These are phyloP conservation scores for Thelonectria olida DNA, from an alignment of 2,329 filamentous ascomycete genomes.

Conservation along the genomic window DNA sequence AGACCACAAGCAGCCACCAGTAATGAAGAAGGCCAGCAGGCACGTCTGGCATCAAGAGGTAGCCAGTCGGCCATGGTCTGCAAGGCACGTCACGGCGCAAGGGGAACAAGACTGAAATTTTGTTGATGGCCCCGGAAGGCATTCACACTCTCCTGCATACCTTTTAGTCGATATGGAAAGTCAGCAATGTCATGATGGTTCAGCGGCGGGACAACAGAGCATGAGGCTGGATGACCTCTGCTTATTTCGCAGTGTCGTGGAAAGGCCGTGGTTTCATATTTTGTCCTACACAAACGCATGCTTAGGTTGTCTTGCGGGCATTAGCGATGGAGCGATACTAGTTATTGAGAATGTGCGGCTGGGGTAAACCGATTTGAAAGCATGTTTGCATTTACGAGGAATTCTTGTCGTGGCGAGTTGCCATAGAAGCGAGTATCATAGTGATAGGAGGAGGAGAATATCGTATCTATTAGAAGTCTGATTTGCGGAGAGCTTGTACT, in stretches of 20 bases:
- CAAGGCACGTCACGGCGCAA: constrained; percentile 38
- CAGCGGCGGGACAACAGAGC: constrained; percentile 24
- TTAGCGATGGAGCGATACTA: constrained; percentile 36
- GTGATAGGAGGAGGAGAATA: neutral
- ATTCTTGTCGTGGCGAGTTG: constrained; percentile 9
- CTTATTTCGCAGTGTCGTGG: constrained; percentile 19
- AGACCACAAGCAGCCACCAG: constrained; percentile 35
- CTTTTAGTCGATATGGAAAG: constrained; percentile 35
- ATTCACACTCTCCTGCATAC: constrained; percentile 37
- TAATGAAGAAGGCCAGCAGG: constrained; percentile 40
- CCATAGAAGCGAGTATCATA: constrained; percentile 12
- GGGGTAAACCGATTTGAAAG: constrained; percentile 20
- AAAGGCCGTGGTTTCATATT: constrained; percentile 32
- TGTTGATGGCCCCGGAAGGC: constrained; percentile 35
- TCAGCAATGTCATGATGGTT: constrained; percentile 28
- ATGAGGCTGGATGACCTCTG: constrained; percentile 31
- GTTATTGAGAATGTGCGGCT: constrained; percentile 24
- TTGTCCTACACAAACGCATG: constrained; percentile 41
- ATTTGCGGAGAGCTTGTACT: constrained; percentile 7
- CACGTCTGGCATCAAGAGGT: constrained; percentile 6
- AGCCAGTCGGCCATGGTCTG: constrained; percentile 9
- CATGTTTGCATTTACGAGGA: constrained; percentile 24
- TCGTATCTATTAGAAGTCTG: constrained; percentile 4
- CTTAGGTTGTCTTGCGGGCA: constrained; percentile 38
- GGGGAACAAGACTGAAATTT: constrained; percentile 37